Conservation (phyloP, 2,329 filamentous ascomycete species). For the Fonsecaea multimorphosa region DNA sequence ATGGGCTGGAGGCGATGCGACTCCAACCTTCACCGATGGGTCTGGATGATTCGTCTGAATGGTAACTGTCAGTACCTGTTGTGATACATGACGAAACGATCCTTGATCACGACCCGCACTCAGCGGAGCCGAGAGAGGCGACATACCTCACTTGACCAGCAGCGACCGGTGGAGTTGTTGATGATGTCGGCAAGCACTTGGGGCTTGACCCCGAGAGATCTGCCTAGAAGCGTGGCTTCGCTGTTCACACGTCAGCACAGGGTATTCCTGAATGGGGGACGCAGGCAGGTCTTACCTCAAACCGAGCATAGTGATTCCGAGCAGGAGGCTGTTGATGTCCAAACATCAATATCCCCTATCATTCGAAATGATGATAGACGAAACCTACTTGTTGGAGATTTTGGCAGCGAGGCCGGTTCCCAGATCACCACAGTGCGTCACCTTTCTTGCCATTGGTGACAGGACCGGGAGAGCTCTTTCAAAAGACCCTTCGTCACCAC, state of each 20-base stretch:
- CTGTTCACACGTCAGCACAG: background rate
- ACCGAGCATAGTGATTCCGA: constrained; percentile 13
- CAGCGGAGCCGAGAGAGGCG: background rate
- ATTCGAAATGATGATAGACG: background rate
- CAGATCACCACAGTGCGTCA: constrained; percentile 11
- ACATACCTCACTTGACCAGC: constrained; percentile 15
- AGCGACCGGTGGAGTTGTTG: constrained; percentile 10
- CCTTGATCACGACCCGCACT: background rate
- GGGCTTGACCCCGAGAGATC: constrained; percentile 6
- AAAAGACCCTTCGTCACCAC: constrained; percentile 7
- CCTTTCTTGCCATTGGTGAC: background rate
- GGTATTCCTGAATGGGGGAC: background rate
- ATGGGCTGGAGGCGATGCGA: constrained; percentile 7
- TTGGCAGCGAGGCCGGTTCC: constrained; percentile 13
- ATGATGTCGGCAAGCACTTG: constrained; percentile 13
- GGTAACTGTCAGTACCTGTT: background rate
- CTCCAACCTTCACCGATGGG: constrained; percentile 1
- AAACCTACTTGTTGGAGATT: constrained; percentile 15
- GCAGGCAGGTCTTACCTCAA: background rate
- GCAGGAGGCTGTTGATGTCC: constrained; percentile 9
- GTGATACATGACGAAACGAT: background rate
- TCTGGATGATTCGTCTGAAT: constrained; percentile 13
- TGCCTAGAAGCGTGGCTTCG: constrained; percentile 12
- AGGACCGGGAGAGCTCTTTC: constrained; percentile 8
- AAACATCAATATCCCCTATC: background rate